Conservation (phyloP, 768 basidiomycete genomes). For the Mycena pura region DNA sequence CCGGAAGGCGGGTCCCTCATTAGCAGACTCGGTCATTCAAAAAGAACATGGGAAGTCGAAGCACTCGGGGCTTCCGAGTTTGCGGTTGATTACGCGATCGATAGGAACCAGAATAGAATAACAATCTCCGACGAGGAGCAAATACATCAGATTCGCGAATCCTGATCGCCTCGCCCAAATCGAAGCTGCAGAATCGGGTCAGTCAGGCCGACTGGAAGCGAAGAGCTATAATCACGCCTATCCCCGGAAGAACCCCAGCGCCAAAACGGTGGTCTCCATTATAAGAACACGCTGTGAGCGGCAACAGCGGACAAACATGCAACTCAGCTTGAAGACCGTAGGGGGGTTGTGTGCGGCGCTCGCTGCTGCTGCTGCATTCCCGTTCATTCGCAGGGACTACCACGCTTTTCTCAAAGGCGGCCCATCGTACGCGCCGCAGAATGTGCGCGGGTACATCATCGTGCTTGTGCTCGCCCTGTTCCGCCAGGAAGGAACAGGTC, state of each 20-base stretch:
- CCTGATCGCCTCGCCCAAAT: too few species aligned
- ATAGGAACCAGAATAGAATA: background rate
- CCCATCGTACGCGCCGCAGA: slow-evolving; percentile 23
- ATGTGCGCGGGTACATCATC: slow-evolving; percentile 20
- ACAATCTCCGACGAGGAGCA: background rate
- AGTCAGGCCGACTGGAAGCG: background rate
- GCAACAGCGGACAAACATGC: background rate
- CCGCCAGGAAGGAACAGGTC: slow-evolving; percentile 9
- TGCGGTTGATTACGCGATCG: background rate
- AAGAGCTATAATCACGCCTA: background rate
- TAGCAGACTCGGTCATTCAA: background rate
- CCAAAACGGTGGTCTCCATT: background rate
- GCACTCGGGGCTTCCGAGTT: background rate
- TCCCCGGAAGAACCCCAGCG: background rate
- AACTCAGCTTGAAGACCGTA: background rate
- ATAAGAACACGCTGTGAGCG: background rate
- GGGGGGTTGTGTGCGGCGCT: background rate
- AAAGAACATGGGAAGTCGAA: background rate
- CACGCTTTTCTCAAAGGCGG: slow-evolving; percentile 14
- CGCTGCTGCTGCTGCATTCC: slow-evolving; percentile 12
- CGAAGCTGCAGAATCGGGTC: background rate
- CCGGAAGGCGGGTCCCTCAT: background rate
- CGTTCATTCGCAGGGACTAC: slow-evolving; percentile 18
- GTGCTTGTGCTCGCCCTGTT: slow-evolving; percentile 19
- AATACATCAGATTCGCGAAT: background rate